Percentiles rank a stretch among this genome's conserved stretches.
Conservation (phyloP, 176 grass and related monocot species). For the Triticum urartu region DNA sequence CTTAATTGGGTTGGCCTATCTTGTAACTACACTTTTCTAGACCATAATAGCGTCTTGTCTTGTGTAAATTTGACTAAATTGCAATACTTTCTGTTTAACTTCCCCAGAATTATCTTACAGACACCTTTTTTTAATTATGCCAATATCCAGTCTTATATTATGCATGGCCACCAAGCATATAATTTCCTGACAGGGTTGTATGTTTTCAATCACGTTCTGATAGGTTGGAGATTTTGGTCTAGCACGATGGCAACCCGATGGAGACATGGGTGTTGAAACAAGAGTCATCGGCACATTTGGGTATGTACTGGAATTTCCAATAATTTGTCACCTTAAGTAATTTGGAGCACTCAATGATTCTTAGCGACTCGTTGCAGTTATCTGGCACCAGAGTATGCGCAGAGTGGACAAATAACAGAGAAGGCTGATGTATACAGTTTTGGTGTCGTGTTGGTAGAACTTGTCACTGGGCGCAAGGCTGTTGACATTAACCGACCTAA, state of each 20-base stretch:
- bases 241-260: slow-evolving; percentile 97
- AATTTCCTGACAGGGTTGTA: slow-evolving; percentile 4
- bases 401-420: slow-evolving; percentile 97
- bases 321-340: not conserved
- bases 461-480: slow-evolving; percentile 93
- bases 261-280: slow-evolving; percentile 90
- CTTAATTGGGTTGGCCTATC: not conserved
- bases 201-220: slow-evolving; percentile 22
- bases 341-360: not conserved
- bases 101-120: not conserved
- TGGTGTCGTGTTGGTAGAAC: slow-evolving; percentile 91
- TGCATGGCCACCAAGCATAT: not conserved
- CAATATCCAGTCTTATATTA: slow-evolving; percentile 22
- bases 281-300: slow-evolving; percentile 99
- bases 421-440: slow-evolving; percentile 98
- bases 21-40: slow-evolving; percentile 2
- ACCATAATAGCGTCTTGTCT: not conserved
- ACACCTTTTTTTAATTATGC: not conserved
- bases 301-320: slow-evolving; percentile 39
- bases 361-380: slow-evolving; percentile 47
- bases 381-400: slow-evolving; percentile 89
- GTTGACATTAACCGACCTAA: slow-evolving; percentile 95
- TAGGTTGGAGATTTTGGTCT: slow-evolving; percentile 98
- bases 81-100: not conserved
- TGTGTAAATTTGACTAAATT: not conserved